phyloP scores from a whole-genome alignment of 371 early-diverging fungal genomes.

The Lichtheimia ornata region DNA sequence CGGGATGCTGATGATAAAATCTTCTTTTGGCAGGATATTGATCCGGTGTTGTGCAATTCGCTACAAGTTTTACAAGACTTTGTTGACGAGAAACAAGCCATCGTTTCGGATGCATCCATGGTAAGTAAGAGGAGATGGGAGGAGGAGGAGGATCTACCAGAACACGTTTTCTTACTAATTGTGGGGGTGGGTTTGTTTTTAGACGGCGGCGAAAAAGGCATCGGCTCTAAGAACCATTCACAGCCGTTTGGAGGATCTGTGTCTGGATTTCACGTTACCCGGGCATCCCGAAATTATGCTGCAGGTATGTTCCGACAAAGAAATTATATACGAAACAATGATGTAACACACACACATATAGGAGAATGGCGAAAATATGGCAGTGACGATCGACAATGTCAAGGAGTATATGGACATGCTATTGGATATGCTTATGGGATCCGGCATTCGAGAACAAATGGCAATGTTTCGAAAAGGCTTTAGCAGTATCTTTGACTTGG shows the following conservation, averaged over 20 bases:
- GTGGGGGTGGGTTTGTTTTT: constrained; percentile 1
- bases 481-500: constrained; percentile 68
- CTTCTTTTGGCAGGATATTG: constrained; percentile 49
- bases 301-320: constrained; percentile 32
- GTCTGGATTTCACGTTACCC: constrained; percentile 83
- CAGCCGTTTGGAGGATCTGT: constrained; percentile 59
- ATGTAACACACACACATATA: constrained; percentile 10
- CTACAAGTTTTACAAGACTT: constrained; percentile 59
- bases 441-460: constrained; percentile 70
- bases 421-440: constrained; percentile 62
- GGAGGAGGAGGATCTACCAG: no score
- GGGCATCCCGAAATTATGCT: constrained; percentile 69
- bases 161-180: not conserved
- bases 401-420: constrained; percentile 72
- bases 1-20: not conserved
- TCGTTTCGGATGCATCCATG: constrained; percentile 43
- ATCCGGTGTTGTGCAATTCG: constrained; percentile 68
- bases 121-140: not conserved
- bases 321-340: not conserved
- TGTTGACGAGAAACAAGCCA: constrained; percentile 46
- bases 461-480: constrained; percentile 82
- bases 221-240: constrained; percentile 40
- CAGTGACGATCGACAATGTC: constrained; percentile 76
- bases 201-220: constrained; percentile 31
- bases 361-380: constrained; percentile 61